These are phyloP conservation scores for Phytophthora aleatoria DNA, from an alignment of 352 stramenopile species.

Conservation along the genomic window DNA sequence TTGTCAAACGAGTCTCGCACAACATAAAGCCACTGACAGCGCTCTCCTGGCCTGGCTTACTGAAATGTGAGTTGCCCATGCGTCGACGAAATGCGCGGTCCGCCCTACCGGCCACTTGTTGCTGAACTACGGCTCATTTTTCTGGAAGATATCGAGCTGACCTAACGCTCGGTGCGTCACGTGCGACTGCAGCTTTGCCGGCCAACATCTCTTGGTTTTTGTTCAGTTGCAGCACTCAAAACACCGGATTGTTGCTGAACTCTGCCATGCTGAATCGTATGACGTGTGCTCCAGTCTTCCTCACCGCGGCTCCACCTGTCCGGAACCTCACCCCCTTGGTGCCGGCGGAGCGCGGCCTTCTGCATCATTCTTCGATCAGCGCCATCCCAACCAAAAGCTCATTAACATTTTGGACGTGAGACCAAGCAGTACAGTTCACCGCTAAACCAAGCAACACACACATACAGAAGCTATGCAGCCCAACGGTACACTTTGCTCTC, in stretches of 20 bases:
- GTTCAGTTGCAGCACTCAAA: slow-evolving; percentile 33
- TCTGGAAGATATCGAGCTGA: slow-evolving; percentile 18
- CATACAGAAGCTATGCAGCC: slow-evolving; percentile 32
- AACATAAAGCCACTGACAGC: slow-evolving; percentile 27
- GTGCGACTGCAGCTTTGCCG: neutral
- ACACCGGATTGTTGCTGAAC: slow-evolving; percentile 51
- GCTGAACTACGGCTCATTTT: slow-evolving; percentile 33
- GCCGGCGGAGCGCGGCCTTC: slow-evolving; percentile 8
- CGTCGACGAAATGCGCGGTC: slow-evolving; percentile 13
- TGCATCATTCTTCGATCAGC: slow-evolving; percentile 38
- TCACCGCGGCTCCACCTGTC: slow-evolving; percentile 28
- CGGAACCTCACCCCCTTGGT: slow-evolving; percentile 26
- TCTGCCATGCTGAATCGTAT: slow-evolving; percentile 34
- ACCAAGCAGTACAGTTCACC: slow-evolving; percentile 8
- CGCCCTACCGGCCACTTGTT: slow-evolving; percentile 26
- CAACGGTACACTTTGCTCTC: slow-evolving; percentile 30
- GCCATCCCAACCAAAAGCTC: slow-evolving; percentile 15
- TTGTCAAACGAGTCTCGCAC: slow-evolving; percentile 27
- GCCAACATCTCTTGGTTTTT: slow-evolving; percentile 30
- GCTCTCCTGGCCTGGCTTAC: neutral
- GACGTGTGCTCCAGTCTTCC: slow-evolving; percentile 25
- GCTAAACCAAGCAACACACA: slow-evolving; percentile 8
- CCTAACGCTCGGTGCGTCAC: slow-evolving; percentile 16
- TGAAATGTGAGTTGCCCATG: neutral
- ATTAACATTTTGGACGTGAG: slow-evolving; percentile 21